phyloP scores from a whole-genome alignment of 148 eudicot species.

The Dianthus caryophyllus region DNA sequence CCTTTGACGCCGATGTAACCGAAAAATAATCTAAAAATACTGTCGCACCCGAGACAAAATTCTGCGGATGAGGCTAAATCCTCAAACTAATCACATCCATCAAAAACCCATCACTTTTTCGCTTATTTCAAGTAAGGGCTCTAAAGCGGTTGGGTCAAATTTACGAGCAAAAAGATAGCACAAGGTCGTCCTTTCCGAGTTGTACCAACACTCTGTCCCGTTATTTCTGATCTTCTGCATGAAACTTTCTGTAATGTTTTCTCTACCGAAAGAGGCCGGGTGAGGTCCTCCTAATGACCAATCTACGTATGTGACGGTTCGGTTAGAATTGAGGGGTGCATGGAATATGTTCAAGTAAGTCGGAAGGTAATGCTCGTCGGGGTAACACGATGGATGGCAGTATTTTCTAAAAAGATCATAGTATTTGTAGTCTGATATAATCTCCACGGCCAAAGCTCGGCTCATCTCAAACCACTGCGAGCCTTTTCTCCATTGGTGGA shows the following conservation, averaged over 20 bases:
- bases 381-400: slow-evolving; percentile 72
- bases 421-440: slow-evolving; percentile 63
- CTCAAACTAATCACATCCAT: slow-evolving; percentile 4
- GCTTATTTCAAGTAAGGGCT: slow-evolving; percentile 51
- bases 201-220: slow-evolving; percentile 62
- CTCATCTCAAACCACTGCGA: slow-evolving; percentile 80
- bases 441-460: slow-evolving; percentile 44
- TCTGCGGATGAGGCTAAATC: not conserved
- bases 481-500: slow-evolving; percentile 76
- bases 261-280: slow-evolving; percentile 51
- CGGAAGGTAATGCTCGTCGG: slow-evolving; percentile 80
- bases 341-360: slow-evolving; percentile 57
- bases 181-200: slow-evolving; percentile 28
- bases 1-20: not conserved
- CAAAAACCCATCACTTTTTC: slow-evolving; percentile 54
- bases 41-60: not conserved
- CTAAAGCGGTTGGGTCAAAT: slow-evolving; percentile 58
- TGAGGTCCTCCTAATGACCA: slow-evolving; percentile 74
- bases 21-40: not conserved
- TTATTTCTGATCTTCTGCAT: slow-evolving; percentile 59
- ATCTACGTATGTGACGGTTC: slow-evolving; percentile 70
- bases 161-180: slow-evolving; percentile 84
- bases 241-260: slow-evolving; percentile 51
- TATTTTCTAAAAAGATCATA: slow-evolving; percentile 52
- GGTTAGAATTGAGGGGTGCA: slow-evolving; percentile 44